Evolutionary conservation across 805 yeast species (phyloP), one percentile per base, ranked within the genome.

Genomic region (Candida chauliodis): DNA sequence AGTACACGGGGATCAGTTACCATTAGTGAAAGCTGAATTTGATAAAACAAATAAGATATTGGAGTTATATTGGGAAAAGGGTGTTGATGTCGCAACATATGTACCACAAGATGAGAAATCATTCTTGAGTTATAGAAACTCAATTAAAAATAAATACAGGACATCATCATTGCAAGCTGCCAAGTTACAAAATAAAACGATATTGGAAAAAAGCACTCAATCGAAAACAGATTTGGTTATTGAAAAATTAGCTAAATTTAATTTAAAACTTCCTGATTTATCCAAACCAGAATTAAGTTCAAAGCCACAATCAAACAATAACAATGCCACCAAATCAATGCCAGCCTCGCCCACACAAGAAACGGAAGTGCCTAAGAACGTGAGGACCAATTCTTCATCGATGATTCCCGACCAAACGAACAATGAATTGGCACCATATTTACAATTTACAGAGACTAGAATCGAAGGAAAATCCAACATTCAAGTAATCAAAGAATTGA

Each of bases 1-100:
- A 53, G 96, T 90, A 16, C 99, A 93, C 55, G 97, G 98, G 19
- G 99, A 93, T 62, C 98, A 93, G 62, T 69, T 93, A 40, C 98
- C 98, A 8, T 69, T 91, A 45, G 78, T 78, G 17, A 90, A 89
- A 59, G 98, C 97, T 4, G 98, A 93, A 59, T 93, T 84, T 58
- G 90, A 86, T 58, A 84, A 82, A 55, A 52, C 56, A 13, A 66
- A 74, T 28, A 73, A 87, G 31, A 63, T 79, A 8, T 70, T 91
- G 52, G 96, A 91, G 56, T 67, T 91, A 34, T 88, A 76, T 55
- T 91, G 99, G 99, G 95, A 88, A 59, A 79, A 78, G 37, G 91
- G 90, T n/a, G 77, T 84, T 38, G 97, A 91, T 58, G 76, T 95
- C 16, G 96, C 96, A 0, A 84, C 95, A 1, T 93, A 73, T 56